A percentile compares a stretch with the other conserved stretches of the same genome.
Evolutionary conservation across 257 asterid genomes (phyloP).

Genomic region (Paraleonurus japonicus): DNA sequence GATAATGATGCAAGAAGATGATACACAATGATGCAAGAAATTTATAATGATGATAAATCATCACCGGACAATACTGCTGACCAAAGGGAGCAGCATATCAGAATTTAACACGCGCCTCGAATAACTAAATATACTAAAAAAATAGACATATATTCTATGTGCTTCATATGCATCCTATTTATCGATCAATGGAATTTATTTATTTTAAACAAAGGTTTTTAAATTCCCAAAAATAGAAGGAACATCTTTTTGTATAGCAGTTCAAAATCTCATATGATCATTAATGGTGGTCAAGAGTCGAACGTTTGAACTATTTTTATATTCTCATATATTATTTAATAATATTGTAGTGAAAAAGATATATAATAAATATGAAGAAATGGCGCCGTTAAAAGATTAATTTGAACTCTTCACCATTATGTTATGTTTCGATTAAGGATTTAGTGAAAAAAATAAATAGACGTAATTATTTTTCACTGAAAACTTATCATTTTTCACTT

Average conservation of each 20-base stretch:
- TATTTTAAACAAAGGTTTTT: neutral
- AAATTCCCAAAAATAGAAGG: neutral
- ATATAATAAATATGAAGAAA: no score
- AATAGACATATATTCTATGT: neutral
- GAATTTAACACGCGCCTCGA: neutral
- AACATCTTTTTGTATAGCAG: neutral
- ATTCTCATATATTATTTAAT: no score
- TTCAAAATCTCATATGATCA: neutral
- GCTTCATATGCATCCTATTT: neutral
- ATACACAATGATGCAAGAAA: neutral
- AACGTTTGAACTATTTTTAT: no score
- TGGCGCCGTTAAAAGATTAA: no score
- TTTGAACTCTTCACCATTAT: no score
- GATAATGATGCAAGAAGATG: constrained; percentile 6
- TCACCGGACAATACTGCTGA: neutral
- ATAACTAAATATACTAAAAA: neutral
- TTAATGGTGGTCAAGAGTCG: neutral
- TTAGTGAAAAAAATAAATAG: no score
- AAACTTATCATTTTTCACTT: no score
- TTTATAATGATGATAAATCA: neutral
- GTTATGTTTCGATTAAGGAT: no score
- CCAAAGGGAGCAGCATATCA: neutral
- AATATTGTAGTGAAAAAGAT: no score
- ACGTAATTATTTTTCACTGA: no score
- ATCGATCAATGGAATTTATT: neutral